Conservation (phyloP, 1,284 basidiomycete genomes). For the Bondarzewia mesenterica region DNA sequence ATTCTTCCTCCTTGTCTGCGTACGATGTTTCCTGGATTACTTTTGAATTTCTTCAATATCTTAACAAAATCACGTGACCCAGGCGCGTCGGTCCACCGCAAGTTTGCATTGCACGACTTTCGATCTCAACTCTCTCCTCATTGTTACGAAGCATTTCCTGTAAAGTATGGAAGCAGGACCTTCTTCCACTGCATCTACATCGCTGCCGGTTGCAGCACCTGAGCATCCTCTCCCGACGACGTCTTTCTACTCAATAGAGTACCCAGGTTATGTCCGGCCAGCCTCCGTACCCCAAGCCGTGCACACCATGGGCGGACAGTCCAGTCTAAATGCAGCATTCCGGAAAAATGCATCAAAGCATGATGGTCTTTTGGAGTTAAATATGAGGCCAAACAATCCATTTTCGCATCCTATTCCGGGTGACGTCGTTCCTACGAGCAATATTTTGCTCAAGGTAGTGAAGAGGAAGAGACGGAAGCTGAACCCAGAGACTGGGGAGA, state of each 20-base stretch:
- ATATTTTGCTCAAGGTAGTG: slow-evolving; percentile 74
- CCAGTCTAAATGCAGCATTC: slow-evolving; percentile 68
- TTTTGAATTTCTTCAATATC: too few relatives aligned
- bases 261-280: slow-evolving; percentile 75
- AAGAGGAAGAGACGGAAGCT: slow-evolving; percentile 52
- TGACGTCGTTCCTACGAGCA: slow-evolving; percentile 66
- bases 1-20: too few relatives aligned
- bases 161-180: not conserved
- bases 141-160: too few relatives aligned
- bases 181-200: not conserved
- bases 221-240: slow-evolving; percentile 47
- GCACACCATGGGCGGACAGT: slow-evolving; percentile 58
- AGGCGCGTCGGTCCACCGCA: too few relatives aligned
- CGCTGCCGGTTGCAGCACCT: too few relatives aligned
- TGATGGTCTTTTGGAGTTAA: slow-evolving; percentile 65
- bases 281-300: slow-evolving; percentile 60
- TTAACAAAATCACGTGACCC: too few relatives aligned
- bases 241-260: slow-evolving; percentile 78
- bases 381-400: slow-evolving; percentile 61
- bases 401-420: slow-evolving; percentile 81
- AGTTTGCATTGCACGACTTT: too few relatives aligned
- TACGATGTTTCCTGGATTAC: too few relatives aligned
- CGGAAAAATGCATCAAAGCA: slow-evolving; percentile 49
- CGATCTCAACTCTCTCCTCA: too few relatives aligned
- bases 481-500: slow-evolving; percentile 19